phyloP scores from a whole-genome alignment of 2,329 filamentous ascomycete species.

The Calonectria leucothoes region DNA sequence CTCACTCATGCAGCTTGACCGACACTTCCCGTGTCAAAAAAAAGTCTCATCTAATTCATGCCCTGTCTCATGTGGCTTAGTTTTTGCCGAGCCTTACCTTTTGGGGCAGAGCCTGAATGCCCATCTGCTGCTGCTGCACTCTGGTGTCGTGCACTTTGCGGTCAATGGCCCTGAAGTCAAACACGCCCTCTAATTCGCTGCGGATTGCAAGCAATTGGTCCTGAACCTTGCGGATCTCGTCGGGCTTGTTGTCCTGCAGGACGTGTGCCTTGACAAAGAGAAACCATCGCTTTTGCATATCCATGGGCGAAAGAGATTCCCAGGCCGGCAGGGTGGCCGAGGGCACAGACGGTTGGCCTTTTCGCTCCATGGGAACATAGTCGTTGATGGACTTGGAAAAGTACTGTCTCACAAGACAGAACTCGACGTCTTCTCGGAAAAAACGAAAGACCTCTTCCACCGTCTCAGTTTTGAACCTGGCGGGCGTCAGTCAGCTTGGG shows the following conservation, averaged over 20 bases:
- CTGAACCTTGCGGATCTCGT: conserved; percentile 66
- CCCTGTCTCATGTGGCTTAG: conserved; percentile 20
- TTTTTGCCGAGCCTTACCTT: conserved; percentile 49
- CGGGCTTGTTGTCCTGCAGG: conserved; percentile 67
- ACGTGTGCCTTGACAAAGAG: conserved; percentile 66
- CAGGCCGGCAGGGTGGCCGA: conserved; percentile 56
- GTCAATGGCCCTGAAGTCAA: conserved; percentile 64
- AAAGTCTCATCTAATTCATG: background rate
- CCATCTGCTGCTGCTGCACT: conserved; percentile 51
- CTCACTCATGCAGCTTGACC: background rate
- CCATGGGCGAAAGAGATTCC: conserved; percentile 59
- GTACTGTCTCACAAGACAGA: conserved; percentile 62
- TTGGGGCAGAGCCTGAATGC: conserved; percentile 52
- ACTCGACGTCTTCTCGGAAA: conserved; percentile 66
- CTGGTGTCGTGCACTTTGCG: conserved; percentile 66
- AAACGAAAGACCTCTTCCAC: conserved; percentile 66
- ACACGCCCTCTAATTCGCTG: conserved; percentile 61
- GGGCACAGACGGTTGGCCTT: conserved; percentile 29
- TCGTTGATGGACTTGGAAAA: conserved; percentile 49
- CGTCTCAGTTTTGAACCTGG: conserved; percentile 63
- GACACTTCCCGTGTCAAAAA: background rate
- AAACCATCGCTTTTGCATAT: conserved; percentile 64
- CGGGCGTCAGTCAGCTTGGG: conserved; percentile 14
- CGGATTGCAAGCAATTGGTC: conserved; percentile 61
- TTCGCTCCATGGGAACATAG: conserved; percentile 47